Conservation (phyloP, 352 stramenopile genomes). For the Globisporangium carolinianum region DNA sequence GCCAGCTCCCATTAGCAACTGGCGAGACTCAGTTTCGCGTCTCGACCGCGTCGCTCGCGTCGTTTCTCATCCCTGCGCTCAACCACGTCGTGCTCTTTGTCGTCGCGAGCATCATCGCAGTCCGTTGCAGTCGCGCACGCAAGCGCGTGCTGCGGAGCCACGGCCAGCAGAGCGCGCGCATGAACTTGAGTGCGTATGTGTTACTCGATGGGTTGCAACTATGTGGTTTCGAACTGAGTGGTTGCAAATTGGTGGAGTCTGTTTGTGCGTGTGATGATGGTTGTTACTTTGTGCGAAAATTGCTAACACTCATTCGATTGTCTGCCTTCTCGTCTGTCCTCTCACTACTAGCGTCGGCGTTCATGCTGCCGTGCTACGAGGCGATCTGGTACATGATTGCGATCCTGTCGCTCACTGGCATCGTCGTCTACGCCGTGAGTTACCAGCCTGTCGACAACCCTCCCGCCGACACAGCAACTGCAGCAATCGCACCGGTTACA, state of each 20-base stretch:
- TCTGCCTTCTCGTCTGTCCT: background rate
- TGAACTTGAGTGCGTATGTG: slow-evolving; percentile 64
- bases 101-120: slow-evolving; percentile 51
- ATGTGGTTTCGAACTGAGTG: background rate
- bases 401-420: slow-evolving; percentile 35
- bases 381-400: slow-evolving; percentile 80
- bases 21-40: slow-evolving; percentile 16
- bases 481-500: background rate
- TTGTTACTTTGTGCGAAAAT: background rate
- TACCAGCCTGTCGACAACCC: slow-evolving; percentile 23
- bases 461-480: background rate
- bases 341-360: slow-evolving; percentile 44
- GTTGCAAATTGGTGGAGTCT: background rate
- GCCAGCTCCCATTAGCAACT: slow-evolving; percentile 25
- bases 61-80: slow-evolving; percentile 45
- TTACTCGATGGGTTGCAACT: background rate
- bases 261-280: background rate
- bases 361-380: slow-evolving; percentile 87
- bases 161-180: slow-evolving; percentile 46
- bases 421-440: slow-evolving; percentile 48
- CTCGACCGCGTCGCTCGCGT: slow-evolving; percentile 37
- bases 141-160: slow-evolving; percentile 57
- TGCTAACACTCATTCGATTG: no score
- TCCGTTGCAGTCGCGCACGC: slow-evolving; percentile 73
- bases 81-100: slow-evolving; percentile 70